Evolutionary conservation across 2,329 filamentous ascomycete genomes (phyloP).

Genomic region (Ilyonectria sp.): DNA sequence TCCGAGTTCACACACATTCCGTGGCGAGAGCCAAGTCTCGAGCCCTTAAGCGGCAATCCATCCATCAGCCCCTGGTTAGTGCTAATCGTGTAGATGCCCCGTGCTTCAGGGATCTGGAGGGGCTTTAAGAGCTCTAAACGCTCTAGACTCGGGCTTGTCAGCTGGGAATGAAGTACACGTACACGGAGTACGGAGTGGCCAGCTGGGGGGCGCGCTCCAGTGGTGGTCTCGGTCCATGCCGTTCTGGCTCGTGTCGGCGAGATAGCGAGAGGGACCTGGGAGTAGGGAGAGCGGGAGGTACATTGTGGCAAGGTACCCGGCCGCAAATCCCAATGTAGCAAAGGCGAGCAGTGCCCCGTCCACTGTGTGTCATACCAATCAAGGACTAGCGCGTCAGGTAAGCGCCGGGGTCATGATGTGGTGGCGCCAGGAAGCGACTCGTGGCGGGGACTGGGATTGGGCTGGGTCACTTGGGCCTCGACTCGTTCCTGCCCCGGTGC

Average conservation of each 20-base stretch:
- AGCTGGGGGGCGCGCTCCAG: neutral
- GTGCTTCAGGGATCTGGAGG: neutral
- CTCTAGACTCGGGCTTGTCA: neutral
- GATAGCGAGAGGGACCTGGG: slow-evolving; percentile 1
- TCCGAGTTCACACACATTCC: neutral
- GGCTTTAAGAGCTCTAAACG: neutral
- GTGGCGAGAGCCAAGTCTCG: neutral
- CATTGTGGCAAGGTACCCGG: slow-evolving; percentile 24
- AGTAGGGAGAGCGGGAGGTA: slow-evolving; percentile 16
- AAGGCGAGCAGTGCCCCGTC: slow-evolving; percentile 23
- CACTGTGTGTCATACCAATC: neutral
- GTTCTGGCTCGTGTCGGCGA: slow-evolving; percentile 12
- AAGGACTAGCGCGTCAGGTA: slow-evolving; percentile 3
- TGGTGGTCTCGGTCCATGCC: neutral
- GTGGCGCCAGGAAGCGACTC: slow-evolving; percentile 26
- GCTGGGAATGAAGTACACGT: too few species aligned
- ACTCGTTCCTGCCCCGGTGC: neutral
- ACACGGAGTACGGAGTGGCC: too few species aligned
- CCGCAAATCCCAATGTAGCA: slow-evolving; percentile 28
- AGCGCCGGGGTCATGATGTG: slow-evolving; percentile 19
- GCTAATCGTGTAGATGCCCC: neutral
- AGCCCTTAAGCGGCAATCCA: neutral
- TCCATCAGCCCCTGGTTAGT: neutral
- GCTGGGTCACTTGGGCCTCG: slow-evolving; percentile 4
- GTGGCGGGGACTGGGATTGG: slow-evolving; percentile 19